Base-by-base conservation (phyloP, 345 rosid species). In the Populus deltoides region DNA sequence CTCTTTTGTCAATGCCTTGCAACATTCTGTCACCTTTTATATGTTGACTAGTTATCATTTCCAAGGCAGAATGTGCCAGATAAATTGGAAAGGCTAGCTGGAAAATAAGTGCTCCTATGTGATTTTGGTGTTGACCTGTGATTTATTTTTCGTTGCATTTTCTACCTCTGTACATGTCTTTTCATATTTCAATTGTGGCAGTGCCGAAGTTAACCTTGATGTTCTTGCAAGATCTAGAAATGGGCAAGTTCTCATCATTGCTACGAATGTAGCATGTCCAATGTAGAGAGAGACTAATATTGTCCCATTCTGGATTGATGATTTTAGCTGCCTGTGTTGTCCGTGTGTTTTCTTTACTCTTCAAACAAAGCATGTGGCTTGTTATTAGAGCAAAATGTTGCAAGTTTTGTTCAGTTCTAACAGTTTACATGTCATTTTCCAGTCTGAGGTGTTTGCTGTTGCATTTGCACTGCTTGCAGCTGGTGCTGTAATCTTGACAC, bases 381-480 rank as follows among this genome's bases (percentile, higher is more conserved):
- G 4, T 67, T 72, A 16, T 78, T 66, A 62, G 22, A 49, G 45
- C 12, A 69, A 24, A 22, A 16, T 35, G 69, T 16, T 71, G 5
- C 29, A 2, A 38, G 5, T 27, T 2, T 33, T 31, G n/a, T 27
- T 53, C 10, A 24, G 20, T 47, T 25, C 43, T 80, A 63, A 80
- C 82, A 9, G 8, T 74, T 73, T 71, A 70, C 36, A 5, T 77
- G 4, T 62, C 71, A 2, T 59, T 20, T 77, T 41, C 68, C 90
- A 93, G 97, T 93, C 98, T 6, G 97, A 96, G 86, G 97, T 96
- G 57, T 96, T 96, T 79, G 98, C 98, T 0, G 98, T 92, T 83
- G 99, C 99, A 79, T 94, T 96, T 85, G 99, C 98, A 20, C 86
- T 96, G 66, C 97, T 96, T 71, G 99, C 97, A 16, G 93, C 95